phyloP scores from a whole-genome alignment of 2,329 filamentous ascomycete genomes.

The Falciphora oryzae region DNA sequence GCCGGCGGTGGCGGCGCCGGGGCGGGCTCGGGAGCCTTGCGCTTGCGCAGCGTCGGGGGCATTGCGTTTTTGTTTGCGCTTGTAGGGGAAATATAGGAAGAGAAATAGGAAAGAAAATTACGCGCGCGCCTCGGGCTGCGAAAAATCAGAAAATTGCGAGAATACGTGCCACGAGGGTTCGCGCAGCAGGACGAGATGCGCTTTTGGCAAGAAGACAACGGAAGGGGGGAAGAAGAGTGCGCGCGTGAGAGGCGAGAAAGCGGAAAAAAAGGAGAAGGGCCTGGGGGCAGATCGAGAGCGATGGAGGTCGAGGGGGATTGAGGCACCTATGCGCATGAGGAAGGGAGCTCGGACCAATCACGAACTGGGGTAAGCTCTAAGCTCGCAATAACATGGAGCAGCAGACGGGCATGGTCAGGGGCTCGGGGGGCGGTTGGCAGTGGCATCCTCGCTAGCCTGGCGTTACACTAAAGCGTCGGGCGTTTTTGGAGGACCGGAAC shows the following conservation, averaged over 20 bases:
- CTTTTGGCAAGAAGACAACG: constrained; percentile 11
- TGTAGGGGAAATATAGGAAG: constrained; percentile 11
- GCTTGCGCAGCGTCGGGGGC: constrained; percentile 56
- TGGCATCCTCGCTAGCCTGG: too few relatives aligned
- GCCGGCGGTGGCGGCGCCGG: constrained; percentile 39
- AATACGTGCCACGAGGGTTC: not conserved
- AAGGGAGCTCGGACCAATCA: constrained; percentile 24
- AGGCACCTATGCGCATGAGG: not conserved
- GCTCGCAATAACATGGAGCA: constrained; percentile 9
- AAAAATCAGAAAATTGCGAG: not conserved
- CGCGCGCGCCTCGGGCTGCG: not conserved
- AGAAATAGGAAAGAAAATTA: constrained; percentile 1
- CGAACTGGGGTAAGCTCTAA: constrained; percentile 17
- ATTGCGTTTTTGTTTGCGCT: constrained; percentile 29
- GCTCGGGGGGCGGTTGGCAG: too few relatives aligned
- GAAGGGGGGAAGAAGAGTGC: constrained; percentile 12
- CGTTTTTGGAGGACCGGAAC: too few relatives aligned
- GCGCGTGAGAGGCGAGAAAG: constrained; percentile 15
- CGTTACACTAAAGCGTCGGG: not conserved
- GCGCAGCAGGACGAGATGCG: constrained; percentile 1
- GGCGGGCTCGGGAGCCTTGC: constrained; percentile 48
- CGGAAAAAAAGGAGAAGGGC: constrained; percentile 18
- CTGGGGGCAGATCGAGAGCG: constrained; percentile 5
- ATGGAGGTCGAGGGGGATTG: constrained; percentile 20
- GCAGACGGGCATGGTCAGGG: not conserved